These are phyloP conservation scores for Heteromeles arbutifolia DNA, from an alignment of 306 rosid species.

Conservation along the genomic window DNA sequence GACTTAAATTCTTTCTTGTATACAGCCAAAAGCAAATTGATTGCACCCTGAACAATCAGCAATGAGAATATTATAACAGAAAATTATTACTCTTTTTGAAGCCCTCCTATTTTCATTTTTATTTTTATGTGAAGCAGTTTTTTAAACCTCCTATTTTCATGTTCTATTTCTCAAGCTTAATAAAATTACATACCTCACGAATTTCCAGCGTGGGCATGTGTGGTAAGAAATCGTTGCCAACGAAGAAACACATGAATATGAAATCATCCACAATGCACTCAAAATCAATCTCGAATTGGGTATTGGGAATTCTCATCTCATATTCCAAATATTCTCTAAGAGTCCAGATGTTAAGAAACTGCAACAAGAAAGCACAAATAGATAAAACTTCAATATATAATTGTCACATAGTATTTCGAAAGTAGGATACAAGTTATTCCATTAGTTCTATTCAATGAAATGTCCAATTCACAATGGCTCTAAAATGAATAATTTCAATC, in stretches of 20 bases:
- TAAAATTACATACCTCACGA: constrained; percentile 63
- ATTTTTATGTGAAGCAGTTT: background rate
- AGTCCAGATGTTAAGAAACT: constrained; percentile 95
- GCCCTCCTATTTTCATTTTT: background rate
- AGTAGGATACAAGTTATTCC: background rate
- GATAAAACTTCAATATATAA: background rate
- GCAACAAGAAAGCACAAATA: constrained; percentile 11
- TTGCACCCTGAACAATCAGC: constrained; percentile 65
- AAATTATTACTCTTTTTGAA: background rate
- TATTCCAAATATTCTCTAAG: constrained; percentile 88
- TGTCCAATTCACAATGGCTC: background rate
- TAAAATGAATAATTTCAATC: background rate
- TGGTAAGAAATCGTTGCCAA: constrained; percentile 96
- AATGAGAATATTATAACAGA: background rate
- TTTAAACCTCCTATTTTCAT: background rate
- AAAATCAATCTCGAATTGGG: constrained; percentile 63
- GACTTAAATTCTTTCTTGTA: constrained; percentile 77
- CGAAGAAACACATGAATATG: constrained; percentile 90
- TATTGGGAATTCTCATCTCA: constrained; percentile 70
- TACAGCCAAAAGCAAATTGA: constrained; percentile 81
- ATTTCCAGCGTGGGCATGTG: constrained; percentile 98
- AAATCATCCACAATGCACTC: constrained; percentile 94
- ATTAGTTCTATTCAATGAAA: background rate
- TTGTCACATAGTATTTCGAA: background rate
- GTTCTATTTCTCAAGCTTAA: background rate